Evolutionary conservation across 768 basidiomycete species (phyloP), one percentile per base, ranked within the genome.

Genomic region (Mycena leptocephala): DNA sequence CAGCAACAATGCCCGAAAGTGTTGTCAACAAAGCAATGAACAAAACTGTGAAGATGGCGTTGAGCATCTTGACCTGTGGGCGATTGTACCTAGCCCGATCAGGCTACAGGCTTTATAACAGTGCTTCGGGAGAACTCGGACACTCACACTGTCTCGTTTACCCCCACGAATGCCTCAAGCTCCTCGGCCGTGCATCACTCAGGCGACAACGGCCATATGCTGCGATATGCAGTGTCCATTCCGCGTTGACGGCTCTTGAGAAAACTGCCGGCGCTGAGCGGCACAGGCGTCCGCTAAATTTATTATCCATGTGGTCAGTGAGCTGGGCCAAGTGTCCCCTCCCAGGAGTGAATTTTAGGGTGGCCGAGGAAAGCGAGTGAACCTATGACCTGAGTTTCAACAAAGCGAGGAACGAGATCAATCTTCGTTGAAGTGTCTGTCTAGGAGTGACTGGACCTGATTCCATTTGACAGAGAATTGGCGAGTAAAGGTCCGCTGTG

Each of bases 361-460:
- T 26, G 10, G 48, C 48, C 20, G 24, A 24, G n/a, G n/a, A 51
- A n/a, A n/a, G 7, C 48, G n/a, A 51, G 48, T 51, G 48, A 51
- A 22, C 48, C 4, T 7, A n/a, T 51, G 48, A 51, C 48, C 48
- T 51, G 48, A n/a, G 9, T 37, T 37, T 24, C 48, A 51, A 24
- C 48, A 51, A 51, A 51, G n/a, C 35, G 35, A 59, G 32, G 58
- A 59, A 59, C 58, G 33, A 59, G 58, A 59, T 59, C 58, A 59
- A 33, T 59, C 58, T 59, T 59, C 58, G 58, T 59, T 59, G 32
- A 59, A 59, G 18, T 59, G 58, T 35, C 58, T 59, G 58, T 59
- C 58, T 59, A 59, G 58, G 58, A 33, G 58, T 51, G 48, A 51
- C 48, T 51, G 35, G 35, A 37, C 35, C 35, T 51, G 48, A 26